Evolutionary conservation across 768 basidiomycete genomes (phyloP), one percentile per base, ranked within the genome.

Genomic region (Naganishia friedmannii): DNA sequence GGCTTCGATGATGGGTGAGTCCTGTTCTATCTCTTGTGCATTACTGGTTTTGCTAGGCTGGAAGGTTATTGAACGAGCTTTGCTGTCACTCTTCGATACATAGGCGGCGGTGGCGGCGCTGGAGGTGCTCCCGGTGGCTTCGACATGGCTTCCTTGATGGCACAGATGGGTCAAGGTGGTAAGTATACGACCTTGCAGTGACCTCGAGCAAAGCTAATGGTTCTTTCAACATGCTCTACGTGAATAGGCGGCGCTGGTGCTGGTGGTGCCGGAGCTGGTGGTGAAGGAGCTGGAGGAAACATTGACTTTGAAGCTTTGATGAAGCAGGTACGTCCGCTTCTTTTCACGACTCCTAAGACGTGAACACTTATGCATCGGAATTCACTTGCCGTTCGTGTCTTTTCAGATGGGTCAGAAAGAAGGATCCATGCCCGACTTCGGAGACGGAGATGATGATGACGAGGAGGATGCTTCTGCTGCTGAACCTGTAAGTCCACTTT

Each of bases 241-340:
- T 69, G 58, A 32, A 71, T 67, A 12, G 73, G 71, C 48, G 73
- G 73, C 51, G 72, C 66, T 19, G 74, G 79, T 37, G 69, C 67
- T 0, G 53, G 55, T n/a, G 67, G 79, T 37, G 69, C 67, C 3
- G 53, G 55, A 7, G 67, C 15, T 2, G 53, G 19, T 37, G 53
- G 39, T n/a, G 53, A 45, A 29, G 78, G 77, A 28, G 77, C 60
- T 63, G 60, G 60, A 17, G 39, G 37, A n/a, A 63, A 63, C 60
- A 63, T 79, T 75, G 77, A 78, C 77, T 79, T 79, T 66, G 76
- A 77, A 45, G 76, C 57, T 32, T 51, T 70, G 54, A 70, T 70
- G 70, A 51, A 53, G 37, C 65, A 66, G 53, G 46, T 39, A 34
- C 31, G 66, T 31, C 23, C 23, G n/a, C 54, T 26, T 48, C 72